phyloP scores from a whole-genome alignment of 257 asterid species.

The Schizonepeta tenuifolia region DNA sequence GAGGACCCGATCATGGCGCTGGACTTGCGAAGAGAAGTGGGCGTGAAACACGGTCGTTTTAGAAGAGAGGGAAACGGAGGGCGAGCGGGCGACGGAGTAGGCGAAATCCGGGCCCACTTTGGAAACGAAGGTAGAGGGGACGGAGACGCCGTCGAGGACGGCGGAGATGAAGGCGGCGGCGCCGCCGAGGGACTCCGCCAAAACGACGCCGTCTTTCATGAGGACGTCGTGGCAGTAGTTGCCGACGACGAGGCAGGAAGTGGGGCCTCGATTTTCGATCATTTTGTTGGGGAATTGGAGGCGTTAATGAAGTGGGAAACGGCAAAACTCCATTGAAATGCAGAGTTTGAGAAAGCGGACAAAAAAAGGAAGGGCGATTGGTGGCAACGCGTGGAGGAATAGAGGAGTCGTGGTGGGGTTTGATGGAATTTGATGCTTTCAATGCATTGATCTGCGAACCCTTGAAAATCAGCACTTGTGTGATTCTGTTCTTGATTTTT shows the following conservation, averaged over 20 bases:
- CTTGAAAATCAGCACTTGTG: conserved; percentile 27
- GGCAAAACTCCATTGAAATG: conserved; percentile 40
- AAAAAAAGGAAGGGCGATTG: conserved; percentile 32
- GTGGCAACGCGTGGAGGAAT: conserved; percentile 39
- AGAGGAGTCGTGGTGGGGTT: conserved; percentile 28
- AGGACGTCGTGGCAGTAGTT: conserved; percentile 93
- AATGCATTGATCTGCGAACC: conserved; percentile 46
- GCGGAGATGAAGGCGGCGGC: conserved; percentile 87
- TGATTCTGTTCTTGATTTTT: conserved; percentile 34
- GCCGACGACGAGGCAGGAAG: conserved; percentile 75
- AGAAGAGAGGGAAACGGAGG: conserved; percentile 44
- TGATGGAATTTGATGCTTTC: conserved; percentile 15
- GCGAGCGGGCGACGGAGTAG: conserved; percentile 57
- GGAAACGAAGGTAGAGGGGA: conserved; percentile 59
- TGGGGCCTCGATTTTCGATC: conserved; percentile 33
- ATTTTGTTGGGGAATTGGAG: conserved; percentile 4
- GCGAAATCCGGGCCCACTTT: conserved; percentile 85
- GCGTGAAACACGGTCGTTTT: conserved; percentile 84
- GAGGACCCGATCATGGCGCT: conserved; percentile 74
- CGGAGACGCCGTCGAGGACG: conserved; percentile 67
- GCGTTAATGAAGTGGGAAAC: conserved; percentile 23
- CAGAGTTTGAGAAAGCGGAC: conserved; percentile 25
- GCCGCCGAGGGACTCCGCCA: conserved; percentile 90
- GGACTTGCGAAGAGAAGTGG: conserved; percentile 64
- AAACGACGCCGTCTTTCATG: conserved; percentile 62